Conservation (phyloP, 345 rosid genomes). For the Arabis hirsuta region DNA sequence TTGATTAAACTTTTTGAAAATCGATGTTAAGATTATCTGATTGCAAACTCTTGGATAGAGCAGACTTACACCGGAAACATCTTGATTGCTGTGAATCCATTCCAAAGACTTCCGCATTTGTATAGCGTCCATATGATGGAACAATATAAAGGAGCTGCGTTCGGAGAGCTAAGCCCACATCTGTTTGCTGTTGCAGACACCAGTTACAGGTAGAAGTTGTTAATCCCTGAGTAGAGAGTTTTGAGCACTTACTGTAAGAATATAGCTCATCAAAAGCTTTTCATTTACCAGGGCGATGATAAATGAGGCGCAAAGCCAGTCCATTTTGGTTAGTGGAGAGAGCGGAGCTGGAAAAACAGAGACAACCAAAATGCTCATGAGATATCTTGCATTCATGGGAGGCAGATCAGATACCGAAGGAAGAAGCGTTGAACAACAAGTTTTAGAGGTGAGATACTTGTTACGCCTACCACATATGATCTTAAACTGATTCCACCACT, state of each 20-base stretch:
- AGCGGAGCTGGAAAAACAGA: conserved; percentile 98
- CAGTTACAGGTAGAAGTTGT: conserved; percentile 52
- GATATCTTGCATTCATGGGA: conserved; percentile 90
- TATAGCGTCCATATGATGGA: conserved; percentile 66
- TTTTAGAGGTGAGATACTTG: conserved; percentile 60
- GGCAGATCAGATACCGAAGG: conserved; percentile 76
- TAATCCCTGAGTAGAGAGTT: not conserved
- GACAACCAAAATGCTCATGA: conserved; percentile 91
- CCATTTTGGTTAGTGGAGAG: conserved; percentile 82
- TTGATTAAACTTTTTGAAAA: conserved; percentile 9
- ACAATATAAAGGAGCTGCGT: conserved; percentile 65
- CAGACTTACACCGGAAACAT: conserved; percentile 76
- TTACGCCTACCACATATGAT: no score
- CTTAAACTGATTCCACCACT: not conserved
- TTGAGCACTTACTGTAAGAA: not conserved
- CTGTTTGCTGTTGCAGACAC: conserved; percentile 70
- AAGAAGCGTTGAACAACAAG: conserved; percentile 80
- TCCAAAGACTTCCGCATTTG: conserved; percentile 64
- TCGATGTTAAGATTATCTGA: conserved; percentile 25
- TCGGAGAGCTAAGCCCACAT: conserved; percentile 70
- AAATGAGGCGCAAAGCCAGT: conserved; percentile 70
- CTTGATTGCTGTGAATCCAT: conserved; percentile 67
- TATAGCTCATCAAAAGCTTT: conserved; percentile 31
- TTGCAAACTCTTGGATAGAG: conserved; percentile 38
- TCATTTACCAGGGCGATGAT: conserved; percentile 60